A percentile compares a stretch with the other conserved stretches of the same genome.
These are phyloP conservation scores for Diaporthe destruens DNA, from an alignment of 2,329 filamentous ascomycete genomes.

Conservation along the genomic window DNA sequence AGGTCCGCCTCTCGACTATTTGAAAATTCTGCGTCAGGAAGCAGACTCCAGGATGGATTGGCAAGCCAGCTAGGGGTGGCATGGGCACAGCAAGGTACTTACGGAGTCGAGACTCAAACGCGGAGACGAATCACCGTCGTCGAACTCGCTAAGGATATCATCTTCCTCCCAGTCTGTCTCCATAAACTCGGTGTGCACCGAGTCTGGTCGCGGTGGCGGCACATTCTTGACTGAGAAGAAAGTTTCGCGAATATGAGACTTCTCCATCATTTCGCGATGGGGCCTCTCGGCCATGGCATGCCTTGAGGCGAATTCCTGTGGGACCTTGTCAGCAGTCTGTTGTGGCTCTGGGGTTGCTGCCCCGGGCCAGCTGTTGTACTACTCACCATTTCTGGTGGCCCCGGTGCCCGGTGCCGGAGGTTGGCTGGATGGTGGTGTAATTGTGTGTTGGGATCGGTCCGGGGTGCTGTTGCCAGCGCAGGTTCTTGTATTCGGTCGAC, in stretches of 20 bases:
- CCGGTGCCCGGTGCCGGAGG: constrained; percentile 12
- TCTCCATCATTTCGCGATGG: constrained; percentile 66
- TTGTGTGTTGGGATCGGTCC: constrained; percentile 21
- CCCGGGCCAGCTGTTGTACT: not conserved
- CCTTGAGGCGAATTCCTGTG: constrained; percentile 52
- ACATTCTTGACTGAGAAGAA: constrained; percentile 71
- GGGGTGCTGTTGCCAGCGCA: constrained; percentile 55
- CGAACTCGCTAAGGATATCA: constrained; percentile 67
- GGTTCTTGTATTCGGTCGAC: constrained; percentile 45
- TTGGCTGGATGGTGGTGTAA: constrained; percentile 22
- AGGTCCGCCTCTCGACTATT: constrained; percentile 72
- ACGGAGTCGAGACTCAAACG: constrained; percentile 79
- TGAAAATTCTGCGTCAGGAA: constrained; percentile 41
- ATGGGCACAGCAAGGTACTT: constrained; percentile 51
- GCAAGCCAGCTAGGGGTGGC: not conserved
- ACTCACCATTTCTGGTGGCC: constrained; percentile 52
- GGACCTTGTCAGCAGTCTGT: constrained; percentile 30
- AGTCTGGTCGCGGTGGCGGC: constrained; percentile 70
- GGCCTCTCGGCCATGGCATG: constrained; percentile 54
- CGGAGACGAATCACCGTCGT: constrained; percentile 73
- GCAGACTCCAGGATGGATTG: not conserved
- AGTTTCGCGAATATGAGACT: constrained; percentile 63
- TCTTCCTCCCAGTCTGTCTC: constrained; percentile 83
- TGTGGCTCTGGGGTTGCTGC: not conserved
- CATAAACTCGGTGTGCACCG: constrained; percentile 81